Conservation (phyloP, 495 filamentous ascomycete species). For the Penicillium simplicissimum region DNA sequence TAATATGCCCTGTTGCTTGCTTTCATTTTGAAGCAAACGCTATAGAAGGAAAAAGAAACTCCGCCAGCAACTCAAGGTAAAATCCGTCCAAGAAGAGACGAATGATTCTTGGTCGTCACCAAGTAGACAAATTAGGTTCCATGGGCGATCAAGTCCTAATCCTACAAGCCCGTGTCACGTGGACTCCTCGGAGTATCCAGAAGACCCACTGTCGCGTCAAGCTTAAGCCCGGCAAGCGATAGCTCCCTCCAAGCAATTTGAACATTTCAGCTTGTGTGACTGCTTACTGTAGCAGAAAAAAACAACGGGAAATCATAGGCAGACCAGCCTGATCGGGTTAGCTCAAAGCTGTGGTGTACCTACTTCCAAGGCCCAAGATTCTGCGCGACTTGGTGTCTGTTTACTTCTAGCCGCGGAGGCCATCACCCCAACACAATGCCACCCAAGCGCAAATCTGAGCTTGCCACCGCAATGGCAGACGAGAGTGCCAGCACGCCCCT, state of each 20-base stretch:
- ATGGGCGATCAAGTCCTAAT: neutral
- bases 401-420: slow-evolving; percentile 1
- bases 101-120: neutral
- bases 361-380: neutral
- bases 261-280: neutral
- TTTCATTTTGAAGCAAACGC: no score
- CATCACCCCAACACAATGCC: slow-evolving; percentile 17
- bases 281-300: no score
- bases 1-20: no score
- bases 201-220: slow-evolving; percentile 23
- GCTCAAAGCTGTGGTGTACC: neutral
- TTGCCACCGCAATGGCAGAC: slow-evolving; percentile 19
- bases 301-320: no score
- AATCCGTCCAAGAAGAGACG: neutral
- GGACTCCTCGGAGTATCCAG: neutral
- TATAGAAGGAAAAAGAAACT: no score
- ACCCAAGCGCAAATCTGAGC: slow-evolving; percentile 32
- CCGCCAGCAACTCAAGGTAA: no score
- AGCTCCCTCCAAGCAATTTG: neutral
- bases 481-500: slow-evolving; percentile 22
- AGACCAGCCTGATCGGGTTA: neutral
- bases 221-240: slow-evolving; percentile 4
- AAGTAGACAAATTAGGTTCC: neutral
- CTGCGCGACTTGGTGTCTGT: neutral
- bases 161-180: slow-evolving; percentile 8